Evolutionary conservation across 768 basidiomycete species (phyloP), one percentile per base, ranked within the genome.

Genomic region (Amanita molliuscula): DNA sequence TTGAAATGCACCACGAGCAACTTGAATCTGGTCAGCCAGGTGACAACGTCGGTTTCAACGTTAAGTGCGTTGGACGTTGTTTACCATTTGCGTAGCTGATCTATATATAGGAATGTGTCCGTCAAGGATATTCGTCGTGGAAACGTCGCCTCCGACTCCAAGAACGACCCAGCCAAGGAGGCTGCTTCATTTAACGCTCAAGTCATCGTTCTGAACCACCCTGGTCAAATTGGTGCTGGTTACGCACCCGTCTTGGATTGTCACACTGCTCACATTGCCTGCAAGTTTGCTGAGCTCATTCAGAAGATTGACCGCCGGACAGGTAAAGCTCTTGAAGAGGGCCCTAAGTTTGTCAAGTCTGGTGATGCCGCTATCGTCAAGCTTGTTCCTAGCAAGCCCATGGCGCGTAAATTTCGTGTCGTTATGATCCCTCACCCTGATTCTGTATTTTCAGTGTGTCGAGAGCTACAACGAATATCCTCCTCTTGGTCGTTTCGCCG

Each of bases 51-150:
- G 91, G 92, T 59, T 98, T 96, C 83, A 96, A 96, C 84, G 87
- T 94, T 77, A 95, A 94, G 86, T 86, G 59, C 21, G 82, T 65
- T 6, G 9, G 10, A 28, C 3, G 4, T 25, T 23, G 18, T 38
- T 6, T 15, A 5, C 21, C 18, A 11, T 4, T n/a, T 11, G 9
- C 13, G 15, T 38, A n/a, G 56, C 50, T 35, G 33, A 54, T 43
- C 13, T 42, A n/a, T 41, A 28, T 44, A 25, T 54, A 90, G 86
- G 84, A 96, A 96, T 89, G 96, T 99, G 43, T 98, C 96, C 54
- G 95, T 99, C 70, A 99, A 99, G 83, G 96, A 99, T 77, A 98
- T 98, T 64, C 93, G 96, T 65, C 92, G 96, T 78, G 96, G 96
- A 55, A 97, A 98, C 73, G 96, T 98, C 61, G 90, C 89, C 66